Evolutionary conservation across 2,329 filamentous ascomycete species (phyloP), one percentile per base, ranked within the genome.

Genomic region (Ceratocystis huliohia): DNA sequence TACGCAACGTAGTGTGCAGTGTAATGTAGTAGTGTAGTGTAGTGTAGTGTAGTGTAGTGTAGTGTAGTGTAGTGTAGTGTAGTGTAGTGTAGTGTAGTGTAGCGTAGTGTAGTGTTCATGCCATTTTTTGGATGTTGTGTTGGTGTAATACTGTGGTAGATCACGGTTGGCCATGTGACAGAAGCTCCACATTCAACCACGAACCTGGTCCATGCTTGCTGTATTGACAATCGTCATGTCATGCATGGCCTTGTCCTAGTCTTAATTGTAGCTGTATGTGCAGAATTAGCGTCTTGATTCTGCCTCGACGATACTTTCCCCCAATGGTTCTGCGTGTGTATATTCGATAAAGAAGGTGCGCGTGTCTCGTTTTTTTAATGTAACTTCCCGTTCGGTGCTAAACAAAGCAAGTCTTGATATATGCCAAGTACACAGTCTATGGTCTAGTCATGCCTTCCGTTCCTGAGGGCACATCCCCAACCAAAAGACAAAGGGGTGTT

Each of bases 401-500:
- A 53, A 22, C 10, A 25, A 28, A 48, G n/a, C 20, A 50, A 57
- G 17, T 56, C 3, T 5, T 17, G 20, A 5, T 56, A 28, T 28
- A 25, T 56, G 50, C 15, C 10, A 20, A 30, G 25, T 50, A 50
- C 46, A 22, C 46, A 48, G 15, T 20, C 15, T 20, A 48, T n/a
- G 17, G 45, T 22, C 20, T 15, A 25, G 53, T 25, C 53, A 28
- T 57, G 5, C 28, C 25, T 57, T 13, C 53, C 25, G 22, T 30
- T 57, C 30, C 53, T 57, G 53, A 57, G 53, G 20, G 17, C 2
- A 57, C 53, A 57, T 57, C 25, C 53, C 53, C 53, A 57, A 57
- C 53, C 22, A 41, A 61, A 61, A 8, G 20, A 41, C 15, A 61
- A 20, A 33, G 15, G 7, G 37, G 7, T 57, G 22, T 57, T 57